Base-by-base conservation (phyloP, 495 filamentous ascomycete genomes). In the Neohortaea acidophila region DNA sequence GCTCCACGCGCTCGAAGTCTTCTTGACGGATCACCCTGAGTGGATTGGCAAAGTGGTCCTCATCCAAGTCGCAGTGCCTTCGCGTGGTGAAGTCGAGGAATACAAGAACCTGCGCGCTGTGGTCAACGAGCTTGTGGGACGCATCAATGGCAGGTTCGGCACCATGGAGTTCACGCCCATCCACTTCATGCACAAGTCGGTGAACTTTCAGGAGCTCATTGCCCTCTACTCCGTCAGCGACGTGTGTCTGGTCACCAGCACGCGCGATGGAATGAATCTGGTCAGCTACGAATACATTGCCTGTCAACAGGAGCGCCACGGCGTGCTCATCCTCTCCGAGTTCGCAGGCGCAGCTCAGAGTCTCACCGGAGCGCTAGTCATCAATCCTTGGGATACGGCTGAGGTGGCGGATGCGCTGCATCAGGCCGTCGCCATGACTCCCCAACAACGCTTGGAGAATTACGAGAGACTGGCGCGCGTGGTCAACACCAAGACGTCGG, bases 201-300 rank as follows among this genome's bases (percentile, higher is more conserved):
- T 94, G 48, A 61, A 69, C 8, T 92, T 92, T 54, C 75, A 84
- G 31, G 87, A 96, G 56, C 68, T 96, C n/a, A 80, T 84, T 19
- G 86, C 87, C 0, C 62, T 96, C 2, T 96, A 96, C 49, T 79
- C 83, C 21, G 70, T 93, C 25, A 83, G 81, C 9, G 86, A 94
- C 55, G 79, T 80, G 29, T 96, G 86, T 52, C 67, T 96, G 4
- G 79, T 94, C 33, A 81, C 79, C 11, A 93, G 84, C 0, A 91
- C 80, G 1, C 70, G 86, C n/a, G 87, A 94, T 52, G 87, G 87
- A 41, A 94, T 96, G 87, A 96, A 96, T 54, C 71, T 94, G 8
- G 87, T 96, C 18, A 84, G 81, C 17, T 94, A 85, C 60, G 87
- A 96, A 58, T 96, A 94, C 59, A 84, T 94, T 33, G 86, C 87